Evolutionary conservation across 768 basidiomycete genomes (phyloP), one percentile per base, ranked within the genome.

Genomic region (Gelatoporia subvermispora): DNA sequence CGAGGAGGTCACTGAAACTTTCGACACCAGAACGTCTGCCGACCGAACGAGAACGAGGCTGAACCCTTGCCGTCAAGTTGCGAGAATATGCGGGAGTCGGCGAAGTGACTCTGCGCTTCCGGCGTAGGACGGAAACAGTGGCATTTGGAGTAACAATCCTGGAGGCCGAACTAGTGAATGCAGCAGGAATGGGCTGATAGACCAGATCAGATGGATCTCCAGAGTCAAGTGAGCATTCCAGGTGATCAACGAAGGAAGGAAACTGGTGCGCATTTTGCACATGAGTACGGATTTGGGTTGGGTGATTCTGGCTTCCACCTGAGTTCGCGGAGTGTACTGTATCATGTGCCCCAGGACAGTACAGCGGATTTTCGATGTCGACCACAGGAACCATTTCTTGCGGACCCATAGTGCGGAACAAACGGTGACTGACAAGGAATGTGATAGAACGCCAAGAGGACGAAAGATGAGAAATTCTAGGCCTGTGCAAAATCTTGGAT

Each of bases 321-420:
- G 21, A 82, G 62, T 44, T 65, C 69, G 45, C 71, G n/a, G n/a
- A n/a, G n/a, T n/a, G n/a, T n/a, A n/a, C n/a, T n/a, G n/a, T n/a
- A n/a, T n/a, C n/a, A n/a, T n/a, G n/a, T n/a, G n/a, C n/a, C n/a
- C n/a, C 56, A 13, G 81, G 79, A 51, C 81, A 82, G 62, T 82
- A 82, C 37, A 76, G 67, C 5, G 81, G 80, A 49, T 83, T 82
- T 22, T 75, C 65, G n/a, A 69, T 60, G 63, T 82, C 78, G 22
- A 77, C 59, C 16, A 69, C 48, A 35, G 76, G 77, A 31, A 5
- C 28, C 5, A 13, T 31, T 13, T 13, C 28, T 5, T 7, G 28
- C 5, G 5, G 28, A 31, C 28, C 28, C 28, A 31, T 31, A 13
- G 13, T 31, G 5, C n/a, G n/a, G n/a, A n/a, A n/a, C n/a, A n/a